A percentile compares a stretch with the other conserved stretches of the same genome.
These are phyloP conservation scores for Trematosphaeria pertusa DNA, from an alignment of 2,329 filamentous ascomycete species.

Conservation along the genomic window DNA sequence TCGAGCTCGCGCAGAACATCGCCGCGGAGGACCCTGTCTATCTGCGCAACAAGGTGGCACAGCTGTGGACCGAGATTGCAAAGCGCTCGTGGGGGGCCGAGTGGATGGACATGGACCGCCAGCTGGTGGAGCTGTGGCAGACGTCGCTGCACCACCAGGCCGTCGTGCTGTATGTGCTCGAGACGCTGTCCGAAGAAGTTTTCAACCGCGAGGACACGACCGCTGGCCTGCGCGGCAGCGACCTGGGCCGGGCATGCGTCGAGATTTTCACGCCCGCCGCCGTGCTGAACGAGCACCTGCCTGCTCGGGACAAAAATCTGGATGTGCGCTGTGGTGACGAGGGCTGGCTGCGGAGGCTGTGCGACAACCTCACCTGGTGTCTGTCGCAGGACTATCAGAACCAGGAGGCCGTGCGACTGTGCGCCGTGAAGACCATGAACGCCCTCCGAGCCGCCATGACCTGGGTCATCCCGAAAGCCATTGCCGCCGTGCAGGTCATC, in stretches of 20 bases:
- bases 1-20: constrained; percentile 77
- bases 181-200: constrained; percentile 91
- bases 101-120: constrained; percentile 93
- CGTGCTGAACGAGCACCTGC: constrained; percentile 78
- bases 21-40: constrained; percentile 77
- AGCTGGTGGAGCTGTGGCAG: constrained; percentile 81
- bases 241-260: constrained; percentile 86
- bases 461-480: constrained; percentile 87
- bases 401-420: constrained; percentile 71
- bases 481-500: constrained; percentile 61
- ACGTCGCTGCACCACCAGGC: constrained; percentile 73
- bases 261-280: constrained; percentile 87
- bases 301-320: constrained; percentile 71
- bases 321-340: constrained; percentile 79
- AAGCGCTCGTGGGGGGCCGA: constrained; percentile 92
- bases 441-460: constrained; percentile 80
- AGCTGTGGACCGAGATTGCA: constrained; percentile 93
- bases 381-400: constrained; percentile 69
- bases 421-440: constrained; percentile 77
- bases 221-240: constrained; percentile 80
- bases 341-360: constrained; percentile 85
- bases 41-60: constrained; percentile 89
- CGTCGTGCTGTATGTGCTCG: constrained; percentile 85
- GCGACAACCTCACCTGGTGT: constrained; percentile 76
- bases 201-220: constrained; percentile 90